Evolutionary conservation across 106 monocot genomes (phyloP).

Genomic region (Vanilla planifolia): DNA sequence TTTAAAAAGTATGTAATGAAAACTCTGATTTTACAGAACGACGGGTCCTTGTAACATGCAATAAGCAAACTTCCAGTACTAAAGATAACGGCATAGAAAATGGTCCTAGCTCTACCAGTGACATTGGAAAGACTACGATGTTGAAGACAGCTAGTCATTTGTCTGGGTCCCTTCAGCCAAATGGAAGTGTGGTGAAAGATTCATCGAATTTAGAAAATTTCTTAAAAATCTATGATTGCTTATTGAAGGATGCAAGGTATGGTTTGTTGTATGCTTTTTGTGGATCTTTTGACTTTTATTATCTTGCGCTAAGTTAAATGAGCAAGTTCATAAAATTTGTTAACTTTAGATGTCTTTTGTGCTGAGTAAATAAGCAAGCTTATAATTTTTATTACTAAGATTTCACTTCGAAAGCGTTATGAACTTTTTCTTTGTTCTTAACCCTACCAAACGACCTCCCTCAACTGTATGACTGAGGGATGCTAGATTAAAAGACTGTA

Average conservation of each 20-base stretch:
- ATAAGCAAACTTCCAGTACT: conserved; percentile 20
- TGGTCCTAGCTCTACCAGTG: conserved; percentile 3
- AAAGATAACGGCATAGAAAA: conserved; percentile 14
- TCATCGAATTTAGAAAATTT: conserved; percentile 18
- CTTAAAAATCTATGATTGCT: conserved; percentile 38
- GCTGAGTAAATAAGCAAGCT: neutral
- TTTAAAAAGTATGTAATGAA: neutral
- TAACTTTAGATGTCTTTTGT: neutral
- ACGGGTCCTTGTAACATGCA: conserved; percentile 24
- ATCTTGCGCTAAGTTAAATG: neutral
- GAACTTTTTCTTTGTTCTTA: neutral
- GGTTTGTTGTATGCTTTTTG: neutral
- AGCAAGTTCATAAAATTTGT: neutral
- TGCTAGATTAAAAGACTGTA: conserved; percentile 67
- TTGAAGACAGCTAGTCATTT: conserved; percentile 9
- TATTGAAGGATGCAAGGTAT: conserved; percentile 61
- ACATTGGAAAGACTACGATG: conserved; percentile 16
- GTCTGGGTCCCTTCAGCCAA: conserved; percentile 21
- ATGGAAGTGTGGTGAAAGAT: conserved; percentile 20
- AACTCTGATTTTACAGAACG: conserved; percentile 23
- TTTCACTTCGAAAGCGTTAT: neutral
- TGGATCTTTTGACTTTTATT: neutral
- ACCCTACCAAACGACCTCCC: neutral
- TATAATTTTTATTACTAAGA: neutral
- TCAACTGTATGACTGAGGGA: neutral